A percentile compares a stretch with the other conserved stretches of the same genome.
These are phyloP conservation scores for Pythium chondricola DNA, from an alignment of 352 stramenopile genomes.

Conservation along the genomic window DNA sequence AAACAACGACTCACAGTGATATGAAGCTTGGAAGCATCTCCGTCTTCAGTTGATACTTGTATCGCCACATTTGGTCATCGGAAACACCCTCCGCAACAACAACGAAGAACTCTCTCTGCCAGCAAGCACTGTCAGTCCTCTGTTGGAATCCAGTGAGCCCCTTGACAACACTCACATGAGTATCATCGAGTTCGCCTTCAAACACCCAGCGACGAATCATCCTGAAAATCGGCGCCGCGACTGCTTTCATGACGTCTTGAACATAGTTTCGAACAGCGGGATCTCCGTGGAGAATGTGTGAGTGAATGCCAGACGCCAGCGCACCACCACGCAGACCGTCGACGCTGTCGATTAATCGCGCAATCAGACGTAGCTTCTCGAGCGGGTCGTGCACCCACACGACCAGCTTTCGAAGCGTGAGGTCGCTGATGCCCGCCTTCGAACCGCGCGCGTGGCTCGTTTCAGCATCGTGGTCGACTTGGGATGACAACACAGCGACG, in stretches of 20 bases:
- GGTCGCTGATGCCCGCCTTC: conserved; percentile 26
- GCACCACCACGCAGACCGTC: conserved; percentile 83
- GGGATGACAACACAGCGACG: conserved; percentile 87
- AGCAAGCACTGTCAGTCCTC: no score
- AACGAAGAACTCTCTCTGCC: conserved; percentile 86
- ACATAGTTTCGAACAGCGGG: conserved; percentile 65
- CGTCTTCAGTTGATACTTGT: conserved; percentile 80
- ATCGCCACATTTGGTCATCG: conserved; percentile 79
- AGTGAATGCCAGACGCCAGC: conserved; percentile 86
- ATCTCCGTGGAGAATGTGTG: conserved; percentile 90
- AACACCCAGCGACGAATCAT: conserved; percentile 89
- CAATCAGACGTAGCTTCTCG: conserved; percentile 86
- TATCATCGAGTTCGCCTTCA: conserved; percentile 82
- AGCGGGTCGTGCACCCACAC: conserved; percentile 89
- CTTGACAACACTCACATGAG: conserved; percentile 55
- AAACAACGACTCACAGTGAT: conserved; percentile 40
- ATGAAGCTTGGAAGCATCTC: conserved; percentile 88
- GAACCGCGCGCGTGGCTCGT: conserved; percentile 9
- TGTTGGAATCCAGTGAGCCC: no score
- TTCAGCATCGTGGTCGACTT: conserved; percentile 83
- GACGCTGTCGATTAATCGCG: conserved; percentile 84
- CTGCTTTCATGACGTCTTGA: conserved; percentile 72
- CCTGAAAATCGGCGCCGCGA: conserved; percentile 72
- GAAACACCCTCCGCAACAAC: conserved; percentile 59
- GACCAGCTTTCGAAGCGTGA: conserved; percentile 85